Evolutionary conservation across 2,329 filamentous ascomycete genomes (phyloP).

Genomic region (Talaromyces sp.): DNA sequence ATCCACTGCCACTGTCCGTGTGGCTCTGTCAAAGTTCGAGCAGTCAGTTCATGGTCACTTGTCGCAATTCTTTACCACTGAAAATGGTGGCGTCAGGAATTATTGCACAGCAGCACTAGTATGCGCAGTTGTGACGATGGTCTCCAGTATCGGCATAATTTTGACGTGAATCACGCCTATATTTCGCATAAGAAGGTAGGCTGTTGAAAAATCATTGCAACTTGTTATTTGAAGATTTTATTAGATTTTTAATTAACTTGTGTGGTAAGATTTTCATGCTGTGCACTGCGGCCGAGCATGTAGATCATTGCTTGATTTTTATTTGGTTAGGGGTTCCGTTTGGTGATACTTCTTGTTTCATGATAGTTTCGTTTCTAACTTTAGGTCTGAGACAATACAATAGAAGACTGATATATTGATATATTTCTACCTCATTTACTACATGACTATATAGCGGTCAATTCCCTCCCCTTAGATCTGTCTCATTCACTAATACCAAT

Average conservation of each 20-base stretch:
- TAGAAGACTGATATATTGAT: neutral
- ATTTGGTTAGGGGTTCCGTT: neutral
- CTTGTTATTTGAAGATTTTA: neutral
- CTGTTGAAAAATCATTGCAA: too few species aligned
- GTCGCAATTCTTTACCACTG: neutral
- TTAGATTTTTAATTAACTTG: too few species aligned
- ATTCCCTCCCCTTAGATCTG: too few species aligned
- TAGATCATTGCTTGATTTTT: neutral
- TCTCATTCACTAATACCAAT: too few species aligned
- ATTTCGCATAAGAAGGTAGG: neutral
- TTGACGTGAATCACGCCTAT: neutral
- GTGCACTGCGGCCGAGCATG: too few species aligned
- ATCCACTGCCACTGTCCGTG: neutral
- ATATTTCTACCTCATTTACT: neutral
- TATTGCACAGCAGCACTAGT: constrained; percentile 9
- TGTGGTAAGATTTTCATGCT: too few species aligned
- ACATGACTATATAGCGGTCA: neutral
- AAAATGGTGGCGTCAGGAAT: neutral
- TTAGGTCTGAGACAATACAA: neutral
- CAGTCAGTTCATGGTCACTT: neutral
- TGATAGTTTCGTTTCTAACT: neutral
- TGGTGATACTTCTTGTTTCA: neutral
- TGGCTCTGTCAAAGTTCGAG: neutral
- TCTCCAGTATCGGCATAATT: neutral
- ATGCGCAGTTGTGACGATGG: neutral